phyloP scores from a whole-genome alignment of 139 green algal genomes.

The Chlamydomonas asymmetrica region DNA sequence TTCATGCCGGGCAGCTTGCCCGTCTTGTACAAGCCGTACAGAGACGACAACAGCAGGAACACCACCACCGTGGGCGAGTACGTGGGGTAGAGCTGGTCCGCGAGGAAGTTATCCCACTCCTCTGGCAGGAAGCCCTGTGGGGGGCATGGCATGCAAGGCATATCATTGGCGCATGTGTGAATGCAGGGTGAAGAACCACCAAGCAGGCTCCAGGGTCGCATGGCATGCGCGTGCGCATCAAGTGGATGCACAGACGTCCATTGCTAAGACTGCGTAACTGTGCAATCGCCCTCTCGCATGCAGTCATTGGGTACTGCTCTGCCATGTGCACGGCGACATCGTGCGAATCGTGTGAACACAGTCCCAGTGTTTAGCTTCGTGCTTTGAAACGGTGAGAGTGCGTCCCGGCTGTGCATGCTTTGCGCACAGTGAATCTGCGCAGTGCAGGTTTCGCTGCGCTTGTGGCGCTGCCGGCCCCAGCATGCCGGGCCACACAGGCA shows the following conservation, averaged over 20 bases:
- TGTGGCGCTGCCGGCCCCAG: neutral
- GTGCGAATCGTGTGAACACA: no score
- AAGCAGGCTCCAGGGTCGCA: neutral
- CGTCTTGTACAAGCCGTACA: constrained; percentile 55
- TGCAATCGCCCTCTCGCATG: no score
- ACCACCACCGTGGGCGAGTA: constrained; percentile 27
- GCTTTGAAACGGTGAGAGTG: no score
- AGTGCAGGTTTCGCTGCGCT: neutral
- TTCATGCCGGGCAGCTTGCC: constrained; percentile 46
- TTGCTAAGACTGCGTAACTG: no score
- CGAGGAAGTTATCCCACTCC: constrained; percentile 17
- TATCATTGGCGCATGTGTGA: neutral
- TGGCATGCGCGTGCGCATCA: neutral
- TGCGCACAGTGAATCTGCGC: no score
- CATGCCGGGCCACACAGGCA: neutral
- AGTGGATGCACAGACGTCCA: neutral
- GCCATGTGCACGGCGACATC: no score
- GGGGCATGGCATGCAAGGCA: neutral
- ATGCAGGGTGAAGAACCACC: neutral
- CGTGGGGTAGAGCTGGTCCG: constrained; percentile 28
- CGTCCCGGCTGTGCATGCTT: no score
- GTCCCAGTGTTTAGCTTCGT: no score
- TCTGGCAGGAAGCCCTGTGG: constrained; percentile 36
- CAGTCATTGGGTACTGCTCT: no score
- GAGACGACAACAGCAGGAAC: constrained; percentile 24